These are phyloP conservation scores for Geranium brycei DNA, from an alignment of 345 rosid genomes.

Conservation along the genomic window DNA sequence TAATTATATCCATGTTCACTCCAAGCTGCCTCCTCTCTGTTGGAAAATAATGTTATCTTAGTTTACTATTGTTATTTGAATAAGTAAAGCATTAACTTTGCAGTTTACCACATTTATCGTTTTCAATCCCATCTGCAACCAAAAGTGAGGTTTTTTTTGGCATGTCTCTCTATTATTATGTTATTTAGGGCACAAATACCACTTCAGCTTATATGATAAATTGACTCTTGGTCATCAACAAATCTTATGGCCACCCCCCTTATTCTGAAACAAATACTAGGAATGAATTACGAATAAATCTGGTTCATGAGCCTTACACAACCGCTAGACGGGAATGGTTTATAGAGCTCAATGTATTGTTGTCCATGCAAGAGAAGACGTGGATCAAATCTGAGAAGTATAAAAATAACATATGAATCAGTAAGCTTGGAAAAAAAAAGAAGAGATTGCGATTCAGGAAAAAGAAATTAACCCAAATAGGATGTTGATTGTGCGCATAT, in stretches of 20 bases:
- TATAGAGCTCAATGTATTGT: conserved; percentile 70
- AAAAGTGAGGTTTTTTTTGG: too few species aligned
- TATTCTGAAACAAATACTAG: background rate
- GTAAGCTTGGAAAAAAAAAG: too few species aligned
- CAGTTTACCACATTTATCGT: background rate
- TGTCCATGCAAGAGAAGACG: conserved; percentile 77
- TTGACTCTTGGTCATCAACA: too few species aligned
- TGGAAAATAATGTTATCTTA: background rate
- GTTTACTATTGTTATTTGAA: too few species aligned
- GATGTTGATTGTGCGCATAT: background rate
- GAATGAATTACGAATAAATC: background rate
- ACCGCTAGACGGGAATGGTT: conserved; percentile 59
- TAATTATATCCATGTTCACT: too few species aligned
- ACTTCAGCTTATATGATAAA: background rate
- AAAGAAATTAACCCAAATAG: background rate
- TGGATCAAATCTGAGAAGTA: conserved; percentile 47
- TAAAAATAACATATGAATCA: conserved; percentile 8
- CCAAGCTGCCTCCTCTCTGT: too few species aligned
- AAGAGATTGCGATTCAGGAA: too few species aligned
- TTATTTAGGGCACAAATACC: background rate
- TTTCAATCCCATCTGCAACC: background rate
- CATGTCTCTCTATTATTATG: background rate
- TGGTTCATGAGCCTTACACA: conserved; percentile 31
- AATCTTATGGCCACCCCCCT: background rate
- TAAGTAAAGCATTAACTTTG: too few species aligned